Evolutionary conservation across 345 rosid genomes (phyloP), one percentile per base, ranked within the genome.

Genomic region (Moricandia arvensis): DNA sequence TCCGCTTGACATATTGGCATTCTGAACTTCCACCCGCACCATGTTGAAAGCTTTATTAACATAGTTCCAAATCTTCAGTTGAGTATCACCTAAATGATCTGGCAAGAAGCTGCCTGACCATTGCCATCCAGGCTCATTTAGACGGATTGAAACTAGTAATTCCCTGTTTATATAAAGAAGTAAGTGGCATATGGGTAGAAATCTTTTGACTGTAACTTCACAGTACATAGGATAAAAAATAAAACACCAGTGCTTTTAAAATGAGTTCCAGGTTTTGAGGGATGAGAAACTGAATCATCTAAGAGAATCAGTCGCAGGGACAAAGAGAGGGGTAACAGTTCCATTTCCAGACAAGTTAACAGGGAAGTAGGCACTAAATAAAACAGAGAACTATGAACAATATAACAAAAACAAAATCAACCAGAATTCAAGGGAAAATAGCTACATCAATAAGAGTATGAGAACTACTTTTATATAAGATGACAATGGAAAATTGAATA

Each of bases 101-200:
- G 98, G 97, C 83, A 87, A 85, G 84, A 93, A 94, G 87, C 97
- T 85, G 77, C 98, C 93, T 2, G 97, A 91, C 98, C 98, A 94
- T 73, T 91, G 89, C 93, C 97, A 94, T 78, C 98, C 97, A 75
- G 96, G 93, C 82, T 91, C 98, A 74, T 90, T 81, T 75, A 87
- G 87, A 75, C 91, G 84, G 77, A 91, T 63, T 33, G 96, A 94
- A 76, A 94, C 90, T 70, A 91, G 75, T 53, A 94, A 80, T 59
- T 91, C 97, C 90, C 98, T 94, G 85, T 76, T 82, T 21, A 72
- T 21, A 60, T 31, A 41, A 38, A 38, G 60, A 33, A 38, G 73
- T 78, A 71, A 71, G 80, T 71, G 60, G 9, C 15, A 21, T 54
- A 18, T 27, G 26, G 16, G 54, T 55, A 55, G 6, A 64, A 64